Evolutionary conservation across 805 yeast genomes (phyloP), one percentile per base, ranked within the genome.

Genomic region (Candida khao-thaluensis): DNA sequence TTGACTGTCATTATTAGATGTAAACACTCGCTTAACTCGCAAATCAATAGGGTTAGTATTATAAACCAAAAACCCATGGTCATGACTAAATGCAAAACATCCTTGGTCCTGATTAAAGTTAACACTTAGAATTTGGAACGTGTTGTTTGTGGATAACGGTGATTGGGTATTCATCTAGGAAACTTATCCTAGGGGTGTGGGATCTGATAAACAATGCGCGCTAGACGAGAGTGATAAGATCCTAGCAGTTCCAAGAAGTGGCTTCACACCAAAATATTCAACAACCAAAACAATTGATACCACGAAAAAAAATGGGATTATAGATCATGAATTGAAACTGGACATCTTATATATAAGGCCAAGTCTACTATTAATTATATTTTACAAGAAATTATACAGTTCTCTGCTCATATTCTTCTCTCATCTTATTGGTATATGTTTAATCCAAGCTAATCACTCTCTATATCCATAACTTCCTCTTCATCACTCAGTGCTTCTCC

Each of bases 31-130:
- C 50, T 76, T 72, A 40, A 84, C 90, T 45, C 89, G 68, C 43
- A 79, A 61, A 43, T 84, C 93, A 66, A 90, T 72, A 3, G 99
- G 98, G 55, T 87, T 90, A 3, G 95, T 76, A 54, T 84, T 85
- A 69, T 79, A 91, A 9, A 91, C 95, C 38, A 80, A 66, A 58
- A 91, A 89, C 12, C 98, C 97, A 31, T 69, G 61, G 43, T 85
- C 89, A 45, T 79, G 82, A 37, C 93, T 85, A 17, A 86, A 70
- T 14, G 95, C 86, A 64, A 91, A 89, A 59, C 97, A 91, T 25
- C 88, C 82, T 52, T 81, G 85, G 63, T 90, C 96, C 61, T 88
- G 95, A 62, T 91, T 91, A 70, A 88, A 90, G 17, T 79, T 66
- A 7, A 84, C 79, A 44, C 78, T 72, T 15, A 82, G 65, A 18